Evolutionary conservation across 768 basidiomycete genomes (phyloP).

Genomic region (Strobilomyces echinocephalus): DNA sequence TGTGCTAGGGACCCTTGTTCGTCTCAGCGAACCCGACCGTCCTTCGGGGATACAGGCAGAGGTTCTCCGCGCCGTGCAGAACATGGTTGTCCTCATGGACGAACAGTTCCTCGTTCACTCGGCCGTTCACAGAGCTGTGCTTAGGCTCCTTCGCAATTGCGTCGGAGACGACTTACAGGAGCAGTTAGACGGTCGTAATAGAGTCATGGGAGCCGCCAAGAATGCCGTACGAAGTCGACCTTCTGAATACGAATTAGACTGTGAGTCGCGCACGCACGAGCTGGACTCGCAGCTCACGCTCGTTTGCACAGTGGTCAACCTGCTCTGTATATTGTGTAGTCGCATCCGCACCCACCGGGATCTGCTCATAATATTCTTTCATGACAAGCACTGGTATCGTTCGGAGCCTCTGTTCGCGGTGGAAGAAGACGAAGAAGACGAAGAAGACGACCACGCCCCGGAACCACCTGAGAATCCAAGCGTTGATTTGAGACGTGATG

Average conservation of each 20-base stretch:
- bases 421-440: constrained; percentile 70
- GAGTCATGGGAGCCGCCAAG: constrained; percentile 81
- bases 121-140: constrained; percentile 82
- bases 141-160: constrained; percentile 79
- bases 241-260: constrained; percentile 86
- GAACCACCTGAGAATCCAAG: constrained; percentile 6
- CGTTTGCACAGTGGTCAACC: constrained; percentile 66
- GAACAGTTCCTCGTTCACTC: constrained; percentile 93
- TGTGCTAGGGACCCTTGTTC: constrained; percentile 78
- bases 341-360: constrained; percentile 86
- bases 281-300: constrained; percentile 4
- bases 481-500: constrained; percentile 20
- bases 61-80: constrained; percentile 80
- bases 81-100: constrained; percentile 87
- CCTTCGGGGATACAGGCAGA: constrained; percentile 90
- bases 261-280: constrained; percentile 42
- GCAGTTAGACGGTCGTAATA: constrained; percentile 70
- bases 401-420: constrained; percentile 71
- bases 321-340: constrained; percentile 89
- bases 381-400: constrained; percentile 85
- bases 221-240: constrained; percentile 62
- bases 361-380: constrained; percentile 95
- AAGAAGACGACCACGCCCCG: constrained; percentile 43
- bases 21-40: constrained; percentile 77
- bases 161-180: constrained; percentile 92